Evolutionary conservation across 2,329 filamentous ascomycete species (phyloP), one percentile per base, ranked within the genome.

Genomic region (Rutstroemia sp.): DNA sequence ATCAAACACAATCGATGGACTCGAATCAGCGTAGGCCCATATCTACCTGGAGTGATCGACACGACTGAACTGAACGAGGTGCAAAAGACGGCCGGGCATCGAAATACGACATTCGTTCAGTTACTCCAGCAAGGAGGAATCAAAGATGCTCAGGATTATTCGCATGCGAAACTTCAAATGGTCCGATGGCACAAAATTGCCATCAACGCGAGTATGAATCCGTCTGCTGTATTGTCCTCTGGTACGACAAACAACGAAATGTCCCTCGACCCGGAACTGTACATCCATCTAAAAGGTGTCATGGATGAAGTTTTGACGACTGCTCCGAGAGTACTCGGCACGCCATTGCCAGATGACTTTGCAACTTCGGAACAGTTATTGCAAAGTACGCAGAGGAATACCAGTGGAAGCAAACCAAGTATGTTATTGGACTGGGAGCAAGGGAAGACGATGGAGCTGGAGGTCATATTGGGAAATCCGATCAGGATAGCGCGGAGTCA

Each of bases 181-280:
- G 80, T 89, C 18, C 77, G 86, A 23, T 90, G 86, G 86, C 86
- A 89, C 70, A 90, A 90, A 70, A 80, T 89, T 60, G 85, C 83
- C 64, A 88, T 90, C 74, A 90, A 90, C 69, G 83, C 85, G 0
- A 81, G 83, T 52, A 87, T 89, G 78, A 90, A 90, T 71, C 85
- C 86, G 0, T 85, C 82, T 0, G 82, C 85, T 2, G 85, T 89
- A 7, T 76, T 90, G 0, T 81, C 79, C 1, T 82, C 83, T 12
- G 83, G 85, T 1, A 73, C 77, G 2, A 79, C 81, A 53, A 89
- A 89, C 66, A 78, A 82, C 47, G 79, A 80, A 59, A 88, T 90
- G 82, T 76, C 82, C 5, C 71, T 72, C 12, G 85, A 89, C 63
- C 69, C 79, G 0, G 85, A 88, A 66, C 72, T 89, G 41, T 76